Conservation (phyloP, 805 yeast genomes). For the Kodamaea kakaduensis region DNA sequence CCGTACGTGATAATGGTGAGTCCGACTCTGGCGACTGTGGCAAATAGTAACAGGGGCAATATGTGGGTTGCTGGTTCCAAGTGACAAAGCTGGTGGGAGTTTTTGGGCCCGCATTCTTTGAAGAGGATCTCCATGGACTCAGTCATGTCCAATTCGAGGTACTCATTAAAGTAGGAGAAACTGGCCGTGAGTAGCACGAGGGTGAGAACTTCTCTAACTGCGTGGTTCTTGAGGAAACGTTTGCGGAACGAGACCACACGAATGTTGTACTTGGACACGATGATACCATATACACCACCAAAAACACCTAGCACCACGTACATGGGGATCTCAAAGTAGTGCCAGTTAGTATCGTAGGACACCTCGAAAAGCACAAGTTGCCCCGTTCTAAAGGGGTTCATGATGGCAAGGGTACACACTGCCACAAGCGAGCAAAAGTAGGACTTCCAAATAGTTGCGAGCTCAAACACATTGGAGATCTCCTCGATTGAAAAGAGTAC, state of each 20-base stretch:
- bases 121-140: conserved; percentile 88
- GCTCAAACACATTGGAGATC: conserved; percentile 67
- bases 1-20: conserved; percentile 86
- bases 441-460: conserved; percentile 83
- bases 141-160: conserved; percentile 86
- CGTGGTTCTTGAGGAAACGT: conserved; percentile 52
- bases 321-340: conserved; percentile 74
- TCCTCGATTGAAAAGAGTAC: conserved; percentile 92
- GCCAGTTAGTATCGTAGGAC: conserved; percentile 85
- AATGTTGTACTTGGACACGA: conserved; percentile 71
- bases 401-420: conserved; percentile 69
- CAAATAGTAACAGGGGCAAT: conserved; percentile 55
- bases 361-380: conserved; percentile 92
- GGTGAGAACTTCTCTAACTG: conserved; percentile 66
- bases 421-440: conserved; percentile 90
- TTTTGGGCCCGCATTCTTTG: conserved; percentile 65
- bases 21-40: conserved; percentile 66
- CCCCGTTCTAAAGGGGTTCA: conserved; percentile 93
- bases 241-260: conserved; percentile 76
- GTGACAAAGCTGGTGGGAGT: conserved; percentile 40
- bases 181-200: conserved; percentile 68
- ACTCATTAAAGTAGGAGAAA: conserved; percentile 79
- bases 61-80: conserved; percentile 26
- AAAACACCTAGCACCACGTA: conserved; percentile 77
- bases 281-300: conserved; percentile 87